Conservation (phyloP, 73 alveolate species). For the Durusdinium trenchii region DNA sequence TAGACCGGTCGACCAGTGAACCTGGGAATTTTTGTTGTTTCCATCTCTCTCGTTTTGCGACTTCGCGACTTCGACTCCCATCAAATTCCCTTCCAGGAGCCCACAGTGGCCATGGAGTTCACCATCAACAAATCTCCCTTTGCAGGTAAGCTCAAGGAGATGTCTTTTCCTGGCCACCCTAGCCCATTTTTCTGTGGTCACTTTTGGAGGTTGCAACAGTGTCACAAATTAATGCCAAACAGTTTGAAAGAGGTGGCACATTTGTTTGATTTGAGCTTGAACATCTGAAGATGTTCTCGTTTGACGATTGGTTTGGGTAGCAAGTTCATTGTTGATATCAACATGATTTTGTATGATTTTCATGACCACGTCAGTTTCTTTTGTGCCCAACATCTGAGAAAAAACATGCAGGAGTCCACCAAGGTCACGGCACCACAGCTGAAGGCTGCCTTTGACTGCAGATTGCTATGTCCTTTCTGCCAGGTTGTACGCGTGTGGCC, state of each 20-base stretch:
- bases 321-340: no score
- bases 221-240: no score
- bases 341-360: not conserved
- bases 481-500: no score
- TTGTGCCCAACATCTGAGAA: not conserved
- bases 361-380: not conserved
- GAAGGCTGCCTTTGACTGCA: no score
- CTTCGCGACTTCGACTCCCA: no score
- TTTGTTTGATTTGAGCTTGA: not conserved
- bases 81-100: slow-evolving; percentile 25
- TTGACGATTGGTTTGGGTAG: not conserved
- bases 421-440: slow-evolving; percentile 65
- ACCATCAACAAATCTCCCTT: slow-evolving; percentile 82
- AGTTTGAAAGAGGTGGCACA: no score
- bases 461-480: no score
- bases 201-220: no score
- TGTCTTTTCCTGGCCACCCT: not conserved
- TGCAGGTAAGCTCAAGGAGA: slow-evolving; percentile 70
- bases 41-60: no score
- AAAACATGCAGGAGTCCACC: slow-evolving; percentile 59
- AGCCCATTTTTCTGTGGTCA: no score
- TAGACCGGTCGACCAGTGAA: no score
- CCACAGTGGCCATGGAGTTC: slow-evolving; percentile 95
- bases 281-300: not conserved
- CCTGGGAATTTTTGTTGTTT: no score